These are phyloP conservation scores for Brassica rapa DNA, from an alignment of 345 rosid species.

Conservation along the genomic window DNA sequence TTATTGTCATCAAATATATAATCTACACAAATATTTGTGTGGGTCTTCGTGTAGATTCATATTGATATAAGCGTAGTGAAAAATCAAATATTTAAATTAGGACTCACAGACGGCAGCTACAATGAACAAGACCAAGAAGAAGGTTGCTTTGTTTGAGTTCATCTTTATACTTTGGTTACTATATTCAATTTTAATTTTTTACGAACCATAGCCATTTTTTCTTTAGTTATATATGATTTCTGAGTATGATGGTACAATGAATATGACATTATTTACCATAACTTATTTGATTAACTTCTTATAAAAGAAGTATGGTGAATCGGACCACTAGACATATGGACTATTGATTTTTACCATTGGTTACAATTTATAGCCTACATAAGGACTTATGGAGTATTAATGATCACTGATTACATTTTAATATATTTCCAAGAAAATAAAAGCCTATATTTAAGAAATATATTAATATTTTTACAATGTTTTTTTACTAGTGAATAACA, in stretches of 20 bases:
- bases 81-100: not conserved
- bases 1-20: not conserved
- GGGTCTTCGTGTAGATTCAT: not conserved
- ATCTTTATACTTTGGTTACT: not conserved
- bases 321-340: not conserved
- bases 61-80: not conserved
- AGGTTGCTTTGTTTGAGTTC: not conserved
- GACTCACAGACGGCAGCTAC: not conserved
- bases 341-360: not conserved
- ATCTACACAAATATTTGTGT: not conserved
- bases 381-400: not conserved
- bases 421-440: not conserved
- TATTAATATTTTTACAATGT: not conserved
- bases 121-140: not conserved
- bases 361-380: not conserved
- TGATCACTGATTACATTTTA: not conserved
- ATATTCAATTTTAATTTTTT: not conserved
- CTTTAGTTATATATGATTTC: not conserved
- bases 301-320: not conserved
- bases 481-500: not conserved
- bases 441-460: not conserved
- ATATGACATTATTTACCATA: not conserved
- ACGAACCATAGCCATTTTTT: not conserved
- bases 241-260: not conserved
- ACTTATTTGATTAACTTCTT: not conserved